Evolutionary conservation across 2,329 filamentous ascomycete genomes (phyloP).

Genomic region (Decorospora gaudefroyi): DNA sequence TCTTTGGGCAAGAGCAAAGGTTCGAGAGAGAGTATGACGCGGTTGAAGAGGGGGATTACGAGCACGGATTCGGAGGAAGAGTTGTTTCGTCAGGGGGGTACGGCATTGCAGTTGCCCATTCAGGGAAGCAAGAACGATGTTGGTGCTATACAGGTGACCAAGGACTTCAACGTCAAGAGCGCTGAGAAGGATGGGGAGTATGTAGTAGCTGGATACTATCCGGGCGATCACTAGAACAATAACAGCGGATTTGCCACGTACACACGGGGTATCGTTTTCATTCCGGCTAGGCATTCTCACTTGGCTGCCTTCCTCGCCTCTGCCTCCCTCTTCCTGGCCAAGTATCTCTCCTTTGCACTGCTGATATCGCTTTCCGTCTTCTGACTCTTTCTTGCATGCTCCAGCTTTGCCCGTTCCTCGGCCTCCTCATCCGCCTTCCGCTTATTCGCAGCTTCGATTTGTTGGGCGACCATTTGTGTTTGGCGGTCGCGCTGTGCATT

Average conservation of each 20-base stretch:
- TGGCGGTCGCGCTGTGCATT: slow-evolving; percentile 75
- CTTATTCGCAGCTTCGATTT: slow-evolving; percentile 74
- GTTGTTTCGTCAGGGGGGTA: slow-evolving; percentile 14
- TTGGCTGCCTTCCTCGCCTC: too few relatives aligned
- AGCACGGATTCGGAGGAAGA: slow-evolving; percentile 24
- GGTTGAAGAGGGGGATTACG: slow-evolving; percentile 11
- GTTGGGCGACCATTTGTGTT: slow-evolving; percentile 76
- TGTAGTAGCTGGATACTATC: too few relatives aligned
- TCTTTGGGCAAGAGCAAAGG: slow-evolving; percentile 14
- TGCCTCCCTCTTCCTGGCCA: slow-evolving; percentile 74
- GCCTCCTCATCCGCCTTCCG: slow-evolving; percentile 70
- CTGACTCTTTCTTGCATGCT: slow-evolving; percentile 71
- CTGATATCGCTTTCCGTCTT: slow-evolving; percentile 78
- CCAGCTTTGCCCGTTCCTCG: slow-evolving; percentile 65
- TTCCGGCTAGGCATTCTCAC: too few relatives aligned
- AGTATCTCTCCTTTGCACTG: slow-evolving; percentile 77
- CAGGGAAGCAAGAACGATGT: not conserved
- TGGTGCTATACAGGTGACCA: slow-evolving; percentile 14
- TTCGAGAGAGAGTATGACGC: slow-evolving; percentile 18
- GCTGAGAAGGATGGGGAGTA: not conserved
- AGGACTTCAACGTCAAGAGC: slow-evolving; percentile 8
- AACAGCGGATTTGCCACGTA: too few relatives aligned
- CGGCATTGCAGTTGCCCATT: slow-evolving; percentile 1
- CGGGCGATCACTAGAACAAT: too few relatives aligned
- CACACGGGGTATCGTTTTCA: too few relatives aligned